These are phyloP conservation scores for Hawksworthiomyces lignivorus DNA, from an alignment of 2,329 filamentous ascomycete genomes.

Conservation along the genomic window DNA sequence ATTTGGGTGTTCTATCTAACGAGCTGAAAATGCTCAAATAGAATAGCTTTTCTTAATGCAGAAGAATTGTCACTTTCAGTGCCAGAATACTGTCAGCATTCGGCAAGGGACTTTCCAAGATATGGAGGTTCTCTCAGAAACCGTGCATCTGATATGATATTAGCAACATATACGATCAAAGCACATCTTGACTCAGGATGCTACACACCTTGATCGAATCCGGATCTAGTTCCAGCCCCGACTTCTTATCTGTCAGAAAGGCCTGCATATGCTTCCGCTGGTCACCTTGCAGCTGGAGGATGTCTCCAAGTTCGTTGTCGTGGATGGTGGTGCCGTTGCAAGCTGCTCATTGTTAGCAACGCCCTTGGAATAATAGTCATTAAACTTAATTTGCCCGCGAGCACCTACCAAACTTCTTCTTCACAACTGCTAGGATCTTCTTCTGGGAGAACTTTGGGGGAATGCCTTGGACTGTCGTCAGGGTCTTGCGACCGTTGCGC, in stretches of 20 bases:
- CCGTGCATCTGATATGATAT: too few species aligned
- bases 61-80: too few species aligned
- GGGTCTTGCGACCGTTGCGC: conserved; percentile 99
- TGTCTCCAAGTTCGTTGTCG: conserved; percentile 89
- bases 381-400: too few species aligned
- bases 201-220: conserved; percentile 90
- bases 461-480: conserved; percentile 98
- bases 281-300: conserved; percentile 89
- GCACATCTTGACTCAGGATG: too few species aligned
- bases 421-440: conserved; percentile 99
- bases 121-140: too few species aligned
- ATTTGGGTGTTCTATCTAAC: too few species aligned
- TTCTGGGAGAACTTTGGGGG: conserved; percentile 98
- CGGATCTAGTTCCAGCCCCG: conserved; percentile 83
- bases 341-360: background rate
- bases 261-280: conserved; percentile 98
- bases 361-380: too few species aligned
- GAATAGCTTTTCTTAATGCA: too few species aligned
- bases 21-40: too few species aligned
- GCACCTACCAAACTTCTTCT: conserved; percentile 95
- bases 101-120: too few species aligned
- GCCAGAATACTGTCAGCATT: too few species aligned
- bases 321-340: conserved; percentile 95
- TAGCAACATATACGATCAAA: too few species aligned
- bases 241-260: conserved; percentile 92